These are phyloP conservation scores for Acacia crassicarpa DNA, from an alignment of 306 rosid species.

Conservation along the genomic window DNA sequence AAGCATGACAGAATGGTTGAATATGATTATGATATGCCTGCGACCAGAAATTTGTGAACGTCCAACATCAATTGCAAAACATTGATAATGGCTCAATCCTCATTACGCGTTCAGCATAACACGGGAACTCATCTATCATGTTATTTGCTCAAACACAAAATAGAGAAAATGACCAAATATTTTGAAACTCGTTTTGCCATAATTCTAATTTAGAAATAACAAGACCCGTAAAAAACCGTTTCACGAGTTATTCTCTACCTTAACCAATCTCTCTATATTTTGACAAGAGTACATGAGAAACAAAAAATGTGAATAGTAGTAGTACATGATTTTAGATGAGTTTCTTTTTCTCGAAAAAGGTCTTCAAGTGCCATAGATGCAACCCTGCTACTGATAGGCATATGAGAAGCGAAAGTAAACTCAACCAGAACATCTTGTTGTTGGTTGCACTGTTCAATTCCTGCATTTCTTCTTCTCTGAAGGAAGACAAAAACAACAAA, in stretches of 20 bases:
- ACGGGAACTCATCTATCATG: not conserved
- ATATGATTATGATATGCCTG: not conserved
- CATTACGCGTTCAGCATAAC: not conserved
- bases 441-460: conserved; percentile 73
- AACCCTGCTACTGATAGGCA: conserved; percentile 80
- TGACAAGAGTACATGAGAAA: conserved; percentile 22
- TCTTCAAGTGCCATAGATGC: conserved; percentile 91
- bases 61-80: not conserved
- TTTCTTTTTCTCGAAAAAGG: conserved; percentile 95
- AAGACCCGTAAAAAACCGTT: not conserved
- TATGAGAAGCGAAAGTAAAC: conserved; percentile 70
- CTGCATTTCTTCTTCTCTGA: conserved; percentile 96
- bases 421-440: conserved; percentile 75
- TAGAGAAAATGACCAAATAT: not conserved
- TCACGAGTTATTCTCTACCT: not conserved
- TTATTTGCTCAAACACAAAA: not conserved
- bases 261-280: not conserved
- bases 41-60: not conserved
- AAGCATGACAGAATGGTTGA: not conserved
- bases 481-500: not conserved
- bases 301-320: not conserved
- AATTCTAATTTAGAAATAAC: not conserved
- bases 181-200: not conserved
- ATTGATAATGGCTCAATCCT: not conserved
- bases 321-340: conserved; percentile 53